Conservation (phyloP, 2,329 filamentous ascomycete genomes). For the Diaporthe nobilis region DNA sequence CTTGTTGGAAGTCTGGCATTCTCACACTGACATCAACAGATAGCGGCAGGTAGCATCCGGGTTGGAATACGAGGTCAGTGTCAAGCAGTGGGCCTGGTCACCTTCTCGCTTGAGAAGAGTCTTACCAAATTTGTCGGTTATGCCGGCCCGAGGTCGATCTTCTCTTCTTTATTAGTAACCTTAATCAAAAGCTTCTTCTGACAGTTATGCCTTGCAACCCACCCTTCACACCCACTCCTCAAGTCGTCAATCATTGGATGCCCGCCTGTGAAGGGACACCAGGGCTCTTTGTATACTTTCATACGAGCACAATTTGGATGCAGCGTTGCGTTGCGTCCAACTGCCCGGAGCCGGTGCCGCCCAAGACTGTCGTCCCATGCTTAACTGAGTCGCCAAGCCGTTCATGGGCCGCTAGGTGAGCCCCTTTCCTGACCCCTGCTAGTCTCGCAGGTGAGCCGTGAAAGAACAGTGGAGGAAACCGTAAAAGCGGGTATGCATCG, state of each 20-base stretch:
- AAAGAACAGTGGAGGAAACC: not conserved
- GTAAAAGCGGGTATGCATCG: conserved; percentile 15
- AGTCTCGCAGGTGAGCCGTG: conserved; percentile 4
- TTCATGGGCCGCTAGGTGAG: conserved; percentile 3
- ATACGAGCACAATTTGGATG: not conserved
- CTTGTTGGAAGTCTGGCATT: not conserved
- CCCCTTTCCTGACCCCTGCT: conserved; percentile 24
- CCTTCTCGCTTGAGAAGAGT: conserved; percentile 21
- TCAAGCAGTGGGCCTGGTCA: conserved; percentile 26
- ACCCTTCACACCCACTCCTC: not conserved
- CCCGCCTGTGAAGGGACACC: not conserved
- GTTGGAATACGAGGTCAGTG: conserved; percentile 24
- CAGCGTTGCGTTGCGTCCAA: not conserved
- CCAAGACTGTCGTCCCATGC: conserved; percentile 2
- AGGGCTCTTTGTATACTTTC: not conserved
- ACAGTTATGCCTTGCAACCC: not conserved
- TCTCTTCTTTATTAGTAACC: conserved; percentile 10
- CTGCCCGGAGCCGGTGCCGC: not conserved
- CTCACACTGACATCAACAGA: conserved; percentile 22
- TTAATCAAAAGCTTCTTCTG: conserved; percentile 29
- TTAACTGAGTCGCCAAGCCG: conserved; percentile 15
- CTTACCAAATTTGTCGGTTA: conserved; percentile 24
- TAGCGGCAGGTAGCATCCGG: conserved; percentile 26
- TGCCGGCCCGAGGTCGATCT: conserved; percentile 28
- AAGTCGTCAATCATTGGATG: not conserved